Evolutionary conservation across 768 basidiomycete genomes (phyloP).

Genomic region (Gymnopilus dilepis): DNA sequence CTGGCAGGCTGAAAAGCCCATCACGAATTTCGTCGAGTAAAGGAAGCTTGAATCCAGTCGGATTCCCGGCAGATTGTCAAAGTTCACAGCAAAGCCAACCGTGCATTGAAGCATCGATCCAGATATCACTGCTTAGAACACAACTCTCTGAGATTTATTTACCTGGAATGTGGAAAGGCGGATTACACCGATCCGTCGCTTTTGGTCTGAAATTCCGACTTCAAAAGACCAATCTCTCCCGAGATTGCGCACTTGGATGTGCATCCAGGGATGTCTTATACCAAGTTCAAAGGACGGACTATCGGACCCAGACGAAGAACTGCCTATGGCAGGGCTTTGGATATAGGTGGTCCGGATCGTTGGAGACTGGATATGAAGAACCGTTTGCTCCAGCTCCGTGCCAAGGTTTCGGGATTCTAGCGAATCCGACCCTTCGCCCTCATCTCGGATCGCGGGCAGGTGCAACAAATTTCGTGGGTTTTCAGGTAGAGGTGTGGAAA

Average conservation of each 20-base stretch:
- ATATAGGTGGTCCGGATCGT: slow-evolving; percentile 71
- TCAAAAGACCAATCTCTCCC: slow-evolving; percentile 77
- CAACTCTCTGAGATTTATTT: slow-evolving; percentile 25
- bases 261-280: slow-evolving; percentile 74
- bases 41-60: too few relatives aligned
- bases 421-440: slow-evolving; percentile 33
- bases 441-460: slow-evolving; percentile 35
- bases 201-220: slow-evolving; percentile 71
- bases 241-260: slow-evolving; percentile 74
- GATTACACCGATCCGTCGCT: slow-evolving; percentile 60
- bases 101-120: too few relatives aligned
- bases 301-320: slow-evolving; percentile 12
- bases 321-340: slow-evolving; percentile 51
- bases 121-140: too few relatives aligned
- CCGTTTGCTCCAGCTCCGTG: slow-evolving; percentile 61
- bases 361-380: slow-evolving; percentile 82
- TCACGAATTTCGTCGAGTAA: too few relatives aligned
- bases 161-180: slow-evolving; percentile 87
- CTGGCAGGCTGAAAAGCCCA: too few relatives aligned
- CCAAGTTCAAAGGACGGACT: slow-evolving; percentile 45
- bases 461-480: slow-evolving; percentile 52
- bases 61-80: too few relatives aligned
- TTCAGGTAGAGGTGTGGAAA: slow-evolving; percentile 54
- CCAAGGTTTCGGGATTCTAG: slow-evolving; percentile 33
- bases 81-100: too few relatives aligned